Evolutionary conservation across 148 eudicot species (phyloP), one percentile per base, ranked within the genome.

Genomic region (Camellia japonica): DNA sequence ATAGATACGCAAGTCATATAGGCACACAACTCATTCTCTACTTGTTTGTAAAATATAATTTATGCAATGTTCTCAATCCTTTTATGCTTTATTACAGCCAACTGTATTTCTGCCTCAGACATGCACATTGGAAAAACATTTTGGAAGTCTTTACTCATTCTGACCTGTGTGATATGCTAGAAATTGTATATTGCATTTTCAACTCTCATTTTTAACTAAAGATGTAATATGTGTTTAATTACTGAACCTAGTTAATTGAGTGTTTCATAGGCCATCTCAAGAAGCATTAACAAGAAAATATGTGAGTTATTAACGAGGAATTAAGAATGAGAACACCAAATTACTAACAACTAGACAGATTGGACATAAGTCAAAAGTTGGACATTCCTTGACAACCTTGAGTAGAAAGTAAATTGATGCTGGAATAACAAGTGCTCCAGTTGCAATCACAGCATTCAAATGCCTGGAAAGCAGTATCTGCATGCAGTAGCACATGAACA

Each of bases 381-480:
- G 16, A 54, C 38, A 1, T 61, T 65, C 14, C 4, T 49, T 52
- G 15, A 82, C 58, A 74, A 95, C 97, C 97, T 93, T 90, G 65
- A 92, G 88, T 62, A 88, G 54, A 67, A 92, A 92, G 83, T 93
- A 96, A 52, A 96, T 89, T 47, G 98, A 88, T 20, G 92, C 79
- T 15, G 99, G 99, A 83, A 94, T 80, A 46, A 86, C 79, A 73
- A 96, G 91, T 60, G 98, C 98, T 68, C 99, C 97, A 38, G 88
- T 85, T 23, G 97, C 94, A 83, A 92, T 81, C 58, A 88, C 83
- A 72, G 89, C 90, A 82, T 85, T 84, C 75, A 92, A 78, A 82
- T 85, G 81, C 63, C 90, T 83, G 55, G 98, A 89, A 82, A 96
- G 91, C 83, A 96, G 87, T 74, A 96, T 83, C 99, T 96, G 94